Percentiles rank a stretch among this genome's conserved stretches.
Evolutionary conservation across 192 early-diverging fungal genomes (phyloP).

Genomic region (Backusella macrospora): DNA sequence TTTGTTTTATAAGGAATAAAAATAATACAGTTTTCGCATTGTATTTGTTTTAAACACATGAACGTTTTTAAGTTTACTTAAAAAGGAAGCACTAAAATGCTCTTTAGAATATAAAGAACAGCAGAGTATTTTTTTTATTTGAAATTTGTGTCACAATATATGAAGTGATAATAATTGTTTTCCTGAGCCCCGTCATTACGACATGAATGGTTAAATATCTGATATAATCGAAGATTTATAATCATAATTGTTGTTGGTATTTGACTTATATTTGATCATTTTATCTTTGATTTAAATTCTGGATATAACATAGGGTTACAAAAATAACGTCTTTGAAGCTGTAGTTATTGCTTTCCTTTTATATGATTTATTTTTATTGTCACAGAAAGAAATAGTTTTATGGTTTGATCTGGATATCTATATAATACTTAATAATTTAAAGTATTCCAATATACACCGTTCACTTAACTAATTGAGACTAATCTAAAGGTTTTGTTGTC

Average conservation of each 20-base stretch:
- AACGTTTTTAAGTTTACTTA: neutral
- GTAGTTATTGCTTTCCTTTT: too few relatives aligned
- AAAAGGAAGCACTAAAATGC: neutral
- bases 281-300: too few relatives aligned
- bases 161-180: neutral
- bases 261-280: too few relatives aligned
- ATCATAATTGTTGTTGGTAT: neutral
- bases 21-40: neutral
- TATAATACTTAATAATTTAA: too few relatives aligned
- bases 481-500: too few relatives aligned
- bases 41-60: neutral
- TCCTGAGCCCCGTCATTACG: neutral
- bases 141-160: neutral
- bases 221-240: neutral
- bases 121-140: neutral
- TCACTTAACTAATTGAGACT: too few relatives aligned
- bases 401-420: too few relatives aligned
- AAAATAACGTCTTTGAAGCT: too few relatives aligned
- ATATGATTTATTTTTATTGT: too few relatives aligned
- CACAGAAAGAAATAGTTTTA: too few relatives aligned
- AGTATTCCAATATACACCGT: too few relatives aligned
- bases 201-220: neutral
- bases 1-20: neutral
- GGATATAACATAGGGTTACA: too few relatives aligned
- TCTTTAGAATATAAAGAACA: neutral